phyloP scores from a whole-genome alignment of 306 rosid species.

The Ochetophila trinervis region DNA sequence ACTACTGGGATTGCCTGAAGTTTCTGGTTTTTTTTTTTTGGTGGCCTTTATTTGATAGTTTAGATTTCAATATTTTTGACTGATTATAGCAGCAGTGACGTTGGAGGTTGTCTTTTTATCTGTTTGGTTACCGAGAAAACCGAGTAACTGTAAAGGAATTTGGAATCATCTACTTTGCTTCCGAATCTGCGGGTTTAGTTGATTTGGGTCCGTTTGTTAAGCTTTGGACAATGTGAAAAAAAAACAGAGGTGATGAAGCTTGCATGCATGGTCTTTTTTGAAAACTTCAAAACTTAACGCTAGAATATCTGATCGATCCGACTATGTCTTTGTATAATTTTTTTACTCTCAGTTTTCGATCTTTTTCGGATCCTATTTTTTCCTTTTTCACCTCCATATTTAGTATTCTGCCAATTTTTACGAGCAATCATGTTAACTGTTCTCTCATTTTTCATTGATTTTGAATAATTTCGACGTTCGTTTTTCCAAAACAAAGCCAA shows the following conservation, averaged over 20 bases:
- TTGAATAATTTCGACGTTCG: background rate
- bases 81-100: background rate
- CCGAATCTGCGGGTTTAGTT: background rate
- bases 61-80: background rate
- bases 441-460: background rate
- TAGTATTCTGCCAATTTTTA: background rate
- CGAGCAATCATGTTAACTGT: background rate
- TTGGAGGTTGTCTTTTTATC: background rate
- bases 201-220: constrained; percentile 1
- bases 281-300: constrained; percentile 3
- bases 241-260: background rate
- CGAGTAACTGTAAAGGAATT: background rate
- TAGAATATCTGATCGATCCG: background rate
- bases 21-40: background rate
- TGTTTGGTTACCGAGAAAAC: constrained; percentile 21
- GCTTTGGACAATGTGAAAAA: background rate
- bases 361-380: background rate
- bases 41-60: background rate
- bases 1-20: background rate
- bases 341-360: background rate
- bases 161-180: background rate
- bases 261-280: background rate
- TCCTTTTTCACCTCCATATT: background rate
- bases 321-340: background rate
- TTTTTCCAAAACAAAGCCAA: background rate